phyloP scores from a whole-genome alignment of 805 yeast species.

The Yarrowia hollandica region DNA sequence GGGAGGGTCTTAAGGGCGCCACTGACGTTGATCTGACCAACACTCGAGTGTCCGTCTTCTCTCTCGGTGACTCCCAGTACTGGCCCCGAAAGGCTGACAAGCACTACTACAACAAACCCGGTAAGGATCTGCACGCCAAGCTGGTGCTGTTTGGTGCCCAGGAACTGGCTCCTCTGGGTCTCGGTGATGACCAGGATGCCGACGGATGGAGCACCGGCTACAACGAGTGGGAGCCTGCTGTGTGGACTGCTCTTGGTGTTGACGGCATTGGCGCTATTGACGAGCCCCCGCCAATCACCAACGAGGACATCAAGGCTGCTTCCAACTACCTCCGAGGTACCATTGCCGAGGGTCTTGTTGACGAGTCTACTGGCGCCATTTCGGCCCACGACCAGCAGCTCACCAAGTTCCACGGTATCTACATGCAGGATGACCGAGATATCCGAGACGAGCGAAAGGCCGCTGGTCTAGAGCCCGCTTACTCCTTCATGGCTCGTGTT shows the following conservation, averaged over 20 bases:
- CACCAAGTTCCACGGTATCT: constrained; percentile 96
- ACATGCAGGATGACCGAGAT: constrained; percentile 98
- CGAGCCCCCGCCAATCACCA: constrained; percentile 89
- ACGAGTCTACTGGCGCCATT: constrained; percentile 85
- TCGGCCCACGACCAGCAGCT: constrained; percentile 88
- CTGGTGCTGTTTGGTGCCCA: constrained; percentile 71
- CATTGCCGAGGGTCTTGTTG: constrained; percentile 79
- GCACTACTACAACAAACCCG: constrained; percentile 91
- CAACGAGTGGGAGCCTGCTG: constrained; percentile 74
- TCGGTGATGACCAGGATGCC: constrained; percentile 97
- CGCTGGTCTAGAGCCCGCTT: constrained; percentile 92
- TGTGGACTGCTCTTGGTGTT: constrained; percentile 90
- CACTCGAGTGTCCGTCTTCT: constrained; percentile 63
- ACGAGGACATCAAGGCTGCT: constrained; percentile 89
- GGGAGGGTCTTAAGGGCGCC: constrained; percentile 67
- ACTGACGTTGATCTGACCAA: constrained; percentile 63
- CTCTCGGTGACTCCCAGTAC: constrained; percentile 79
- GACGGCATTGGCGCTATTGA: constrained; percentile 81
- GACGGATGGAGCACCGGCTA: constrained; percentile 95
- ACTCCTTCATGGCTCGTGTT: constrained; percentile 94
- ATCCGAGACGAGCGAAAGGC: constrained; percentile 88
- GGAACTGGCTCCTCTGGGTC: constrained; percentile 70
- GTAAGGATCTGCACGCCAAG: constrained; percentile 66
- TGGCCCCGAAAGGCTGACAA: constrained; percentile 98
- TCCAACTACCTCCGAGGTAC: constrained; percentile 92